Conservation (phyloP, 768 basidiomycete species). For the Rhodotorula graminis region DNA sequence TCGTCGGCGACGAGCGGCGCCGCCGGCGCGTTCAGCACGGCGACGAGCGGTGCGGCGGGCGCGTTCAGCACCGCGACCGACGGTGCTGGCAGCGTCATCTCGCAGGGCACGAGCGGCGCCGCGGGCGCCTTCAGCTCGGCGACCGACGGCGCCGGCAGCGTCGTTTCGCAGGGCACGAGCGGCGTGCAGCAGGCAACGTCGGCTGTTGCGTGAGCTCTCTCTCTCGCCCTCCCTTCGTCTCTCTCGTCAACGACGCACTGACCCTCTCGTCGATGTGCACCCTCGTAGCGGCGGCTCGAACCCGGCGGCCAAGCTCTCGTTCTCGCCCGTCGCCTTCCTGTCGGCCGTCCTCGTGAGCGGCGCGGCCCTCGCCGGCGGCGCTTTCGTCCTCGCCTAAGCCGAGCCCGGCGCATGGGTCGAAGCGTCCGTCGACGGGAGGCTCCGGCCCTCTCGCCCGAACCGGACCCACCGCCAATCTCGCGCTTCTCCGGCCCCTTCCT, state of each 20-base stretch:
- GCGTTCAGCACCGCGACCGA: neutral
- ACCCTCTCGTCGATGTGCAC: too few species aligned
- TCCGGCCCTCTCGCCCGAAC: neutral
- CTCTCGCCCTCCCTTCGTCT: neutral
- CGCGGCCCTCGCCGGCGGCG: slow-evolving; percentile 23
- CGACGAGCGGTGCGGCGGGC: neutral
- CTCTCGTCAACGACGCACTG: neutral
- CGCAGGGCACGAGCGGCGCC: neutral
- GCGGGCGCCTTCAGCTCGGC: neutral
- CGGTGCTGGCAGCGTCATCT: neutral
- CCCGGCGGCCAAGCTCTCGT: neutral
- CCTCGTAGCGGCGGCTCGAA: neutral
- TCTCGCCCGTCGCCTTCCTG: neutral
- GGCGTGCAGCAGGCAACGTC: neutral
- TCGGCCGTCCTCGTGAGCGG: slow-evolving; percentile 2
- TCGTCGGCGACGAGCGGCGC: neutral
- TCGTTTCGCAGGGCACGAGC: neutral
- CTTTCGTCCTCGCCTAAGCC: slow-evolving; percentile 21
- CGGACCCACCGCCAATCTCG: neutral
- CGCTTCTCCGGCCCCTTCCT: neutral
- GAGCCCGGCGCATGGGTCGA: neutral
- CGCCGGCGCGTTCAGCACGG: neutral
- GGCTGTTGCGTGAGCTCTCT: neutral
- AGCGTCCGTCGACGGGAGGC: neutral
- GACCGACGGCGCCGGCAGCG: neutral